phyloP scores from a whole-genome alignment of 1,284 basidiomycete species.

The Ustilago vetiveriae region DNA sequence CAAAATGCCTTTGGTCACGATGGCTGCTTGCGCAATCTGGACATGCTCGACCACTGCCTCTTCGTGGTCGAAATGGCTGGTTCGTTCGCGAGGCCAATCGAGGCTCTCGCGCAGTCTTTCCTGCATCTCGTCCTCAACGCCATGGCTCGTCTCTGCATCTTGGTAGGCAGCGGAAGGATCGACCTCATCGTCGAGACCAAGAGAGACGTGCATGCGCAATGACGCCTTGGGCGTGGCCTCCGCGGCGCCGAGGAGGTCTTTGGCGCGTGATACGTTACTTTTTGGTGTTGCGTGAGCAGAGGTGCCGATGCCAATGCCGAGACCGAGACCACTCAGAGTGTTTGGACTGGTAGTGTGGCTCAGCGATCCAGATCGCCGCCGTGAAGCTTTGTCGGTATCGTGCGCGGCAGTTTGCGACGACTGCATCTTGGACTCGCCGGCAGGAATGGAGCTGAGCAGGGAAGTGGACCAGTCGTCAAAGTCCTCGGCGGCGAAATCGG shows the following conservation, averaged over 20 bases:
- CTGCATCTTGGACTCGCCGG: not conserved
- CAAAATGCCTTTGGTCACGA: slow-evolving; percentile 31
- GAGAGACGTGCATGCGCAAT: slow-evolving; percentile 17
- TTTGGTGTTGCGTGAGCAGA: slow-evolving; percentile 24
- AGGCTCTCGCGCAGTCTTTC: slow-evolving; percentile 26
- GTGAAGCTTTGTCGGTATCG: slow-evolving; percentile 5
- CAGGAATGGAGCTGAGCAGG: slow-evolving; percentile 44
- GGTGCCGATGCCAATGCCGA: slow-evolving; percentile 15
- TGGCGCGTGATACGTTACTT: slow-evolving; percentile 9
- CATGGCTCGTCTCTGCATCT: not conserved
- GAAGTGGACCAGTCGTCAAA: slow-evolving; percentile 47
- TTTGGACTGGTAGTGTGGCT: slow-evolving; percentile 5
- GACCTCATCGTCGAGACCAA: slow-evolving; percentile 15
- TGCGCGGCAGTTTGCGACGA: not conserved
- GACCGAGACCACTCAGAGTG: slow-evolving; percentile 35
- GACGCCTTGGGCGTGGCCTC: slow-evolving; percentile 38
- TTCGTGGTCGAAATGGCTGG: slow-evolving; percentile 19
- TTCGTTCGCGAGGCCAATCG: slow-evolving; percentile 4
- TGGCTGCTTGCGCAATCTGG: slow-evolving; percentile 38
- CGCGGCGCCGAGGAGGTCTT: slow-evolving; percentile 9
- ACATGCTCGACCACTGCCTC: slow-evolving; percentile 32
- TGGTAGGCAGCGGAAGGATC: not conserved
- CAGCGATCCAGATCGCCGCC: slow-evolving; percentile 20
- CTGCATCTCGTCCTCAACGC: slow-evolving; percentile 16
- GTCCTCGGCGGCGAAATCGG: slow-evolving; percentile 45